These are phyloP conservation scores for Globisporangium abappressorium DNA, from an alignment of 352 stramenopile genomes.

Conservation along the genomic window DNA sequence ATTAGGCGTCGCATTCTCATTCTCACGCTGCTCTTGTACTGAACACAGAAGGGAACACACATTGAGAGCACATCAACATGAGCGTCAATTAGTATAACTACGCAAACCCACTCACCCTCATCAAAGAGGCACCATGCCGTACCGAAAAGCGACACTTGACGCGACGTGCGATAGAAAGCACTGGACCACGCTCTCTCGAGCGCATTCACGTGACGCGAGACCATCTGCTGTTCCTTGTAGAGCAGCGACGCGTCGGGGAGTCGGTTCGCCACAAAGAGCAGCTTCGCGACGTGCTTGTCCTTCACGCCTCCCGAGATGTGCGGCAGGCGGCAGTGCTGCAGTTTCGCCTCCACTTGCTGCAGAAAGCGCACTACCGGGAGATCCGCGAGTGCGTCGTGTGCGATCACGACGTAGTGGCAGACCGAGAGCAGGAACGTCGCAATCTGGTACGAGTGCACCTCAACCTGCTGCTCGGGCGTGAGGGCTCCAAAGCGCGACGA, in stretches of 20 bases:
- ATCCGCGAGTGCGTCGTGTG: slow-evolving; percentile 47
- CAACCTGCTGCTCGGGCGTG: slow-evolving; percentile 61
- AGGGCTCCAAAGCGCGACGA: slow-evolving; percentile 48
- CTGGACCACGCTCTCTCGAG: slow-evolving; percentile 34
- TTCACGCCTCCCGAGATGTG: slow-evolving; percentile 52
- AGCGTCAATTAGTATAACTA: not conserved
- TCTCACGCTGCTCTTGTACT: slow-evolving; percentile 16
- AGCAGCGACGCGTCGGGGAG: slow-evolving; percentile 28
- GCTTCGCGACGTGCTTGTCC: slow-evolving; percentile 49
- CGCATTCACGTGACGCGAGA: slow-evolving; percentile 31
- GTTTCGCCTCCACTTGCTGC: slow-evolving; percentile 44
- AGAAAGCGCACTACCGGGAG: slow-evolving; percentile 43
- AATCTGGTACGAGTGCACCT: slow-evolving; percentile 58
- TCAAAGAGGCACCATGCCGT: not conserved
- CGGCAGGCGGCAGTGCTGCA: slow-evolving; percentile 52
- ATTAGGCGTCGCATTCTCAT: slow-evolving; percentile 15
- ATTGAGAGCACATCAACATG: not conserved
- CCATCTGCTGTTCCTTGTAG: slow-evolving; percentile 28
- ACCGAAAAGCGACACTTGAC: slow-evolving; percentile 7
- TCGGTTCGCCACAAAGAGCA: slow-evolving; percentile 65
- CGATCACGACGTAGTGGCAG: slow-evolving; percentile 76
- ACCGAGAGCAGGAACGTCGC: slow-evolving; percentile 66
- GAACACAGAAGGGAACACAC: slow-evolving; percentile 13
- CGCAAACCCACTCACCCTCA: not conserved
- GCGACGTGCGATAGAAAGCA: slow-evolving; percentile 20